Percentiles rank a stretch among this genome's conserved stretches.
Conservation (phyloP, 768 basidiomycete genomes). For the Phlebiopsis gigantea region DNA sequence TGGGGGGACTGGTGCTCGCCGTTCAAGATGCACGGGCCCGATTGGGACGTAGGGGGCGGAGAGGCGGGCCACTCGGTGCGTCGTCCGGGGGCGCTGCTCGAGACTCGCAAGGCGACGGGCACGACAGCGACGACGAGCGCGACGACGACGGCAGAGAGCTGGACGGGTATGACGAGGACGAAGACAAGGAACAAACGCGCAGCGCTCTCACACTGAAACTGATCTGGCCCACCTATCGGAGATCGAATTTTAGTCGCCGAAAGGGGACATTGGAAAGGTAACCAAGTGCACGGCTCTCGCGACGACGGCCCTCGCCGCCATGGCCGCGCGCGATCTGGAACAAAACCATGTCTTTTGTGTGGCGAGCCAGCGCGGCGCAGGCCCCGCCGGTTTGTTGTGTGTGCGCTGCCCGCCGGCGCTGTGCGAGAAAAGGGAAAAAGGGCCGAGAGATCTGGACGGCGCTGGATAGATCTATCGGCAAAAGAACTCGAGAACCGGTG, state of each 20-base stretch:
- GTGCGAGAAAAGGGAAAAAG: background rate
- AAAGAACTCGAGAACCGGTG: conserved; percentile 25
- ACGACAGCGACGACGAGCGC: background rate
- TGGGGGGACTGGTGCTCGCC: background rate
- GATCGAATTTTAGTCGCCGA: conserved; percentile 15
- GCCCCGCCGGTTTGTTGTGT: background rate
- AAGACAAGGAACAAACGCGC: conserved; percentile 15
- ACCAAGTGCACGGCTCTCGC: conserved; percentile 11
- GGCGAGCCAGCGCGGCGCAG: background rate
- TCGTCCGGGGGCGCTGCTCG: no score
- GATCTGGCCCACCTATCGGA: conserved; percentile 14
- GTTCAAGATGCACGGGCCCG: background rate
- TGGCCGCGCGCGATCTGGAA: background rate
- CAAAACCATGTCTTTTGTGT: background rate
- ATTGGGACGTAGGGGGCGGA: background rate
- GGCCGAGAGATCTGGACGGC: conserved; percentile 20
- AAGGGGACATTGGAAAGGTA: conserved; percentile 5
- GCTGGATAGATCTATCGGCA: conserved; percentile 13
- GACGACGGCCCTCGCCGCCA: background rate
- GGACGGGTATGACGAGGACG: conserved; percentile 14
- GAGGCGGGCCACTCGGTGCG: no score
- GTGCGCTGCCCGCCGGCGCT: background rate
- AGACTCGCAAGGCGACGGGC: background rate
- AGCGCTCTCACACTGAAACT: conserved; percentile 9
- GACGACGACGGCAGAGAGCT: background rate